These are phyloP conservation scores for Arabidopsis arenosa DNA, from an alignment of 345 rosid species.

Conservation along the genomic window DNA sequence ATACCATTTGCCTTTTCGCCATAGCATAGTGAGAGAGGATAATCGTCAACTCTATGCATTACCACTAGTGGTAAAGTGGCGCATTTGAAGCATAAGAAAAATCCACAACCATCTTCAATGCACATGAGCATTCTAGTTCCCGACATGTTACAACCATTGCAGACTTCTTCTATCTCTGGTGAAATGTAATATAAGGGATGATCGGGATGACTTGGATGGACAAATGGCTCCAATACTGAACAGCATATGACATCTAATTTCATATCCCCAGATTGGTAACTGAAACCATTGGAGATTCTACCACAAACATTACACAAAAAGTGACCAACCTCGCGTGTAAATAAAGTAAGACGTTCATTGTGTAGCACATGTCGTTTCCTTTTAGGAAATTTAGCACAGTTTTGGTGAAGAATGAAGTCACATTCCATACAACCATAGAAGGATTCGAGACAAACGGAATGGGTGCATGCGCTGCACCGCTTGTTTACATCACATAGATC, in stretches of 20 bases:
- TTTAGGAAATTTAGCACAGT: not conserved
- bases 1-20: not conserved
- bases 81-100: not conserved
- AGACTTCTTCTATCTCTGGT: not conserved
- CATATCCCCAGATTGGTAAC: not conserved
- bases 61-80: slow-evolving; percentile 18
- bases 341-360: not conserved
- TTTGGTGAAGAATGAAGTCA: slow-evolving; percentile 15
- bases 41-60: slow-evolving; percentile 12
- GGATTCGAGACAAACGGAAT: not conserved
- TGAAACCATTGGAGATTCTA: not conserved
- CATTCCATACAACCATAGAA: not conserved
- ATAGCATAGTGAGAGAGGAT: slow-evolving; percentile 21
- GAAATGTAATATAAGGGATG: slow-evolving; percentile 13
- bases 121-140: not conserved
- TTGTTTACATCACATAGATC: not conserved
- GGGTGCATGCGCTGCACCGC: not conserved
- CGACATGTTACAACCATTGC: not conserved
- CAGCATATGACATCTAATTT: not conserved
- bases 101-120: slow-evolving; percentile 9
- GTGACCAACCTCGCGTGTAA: accelerated
- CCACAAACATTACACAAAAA: not conserved
- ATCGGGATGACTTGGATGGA: slow-evolving; percentile 5
- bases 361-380: slow-evolving; percentile 8
- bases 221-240: slow-evolving; percentile 26